Evolutionary conservation across 768 basidiomycete genomes (phyloP).

Genomic region (Leccinum arenicola): DNA sequence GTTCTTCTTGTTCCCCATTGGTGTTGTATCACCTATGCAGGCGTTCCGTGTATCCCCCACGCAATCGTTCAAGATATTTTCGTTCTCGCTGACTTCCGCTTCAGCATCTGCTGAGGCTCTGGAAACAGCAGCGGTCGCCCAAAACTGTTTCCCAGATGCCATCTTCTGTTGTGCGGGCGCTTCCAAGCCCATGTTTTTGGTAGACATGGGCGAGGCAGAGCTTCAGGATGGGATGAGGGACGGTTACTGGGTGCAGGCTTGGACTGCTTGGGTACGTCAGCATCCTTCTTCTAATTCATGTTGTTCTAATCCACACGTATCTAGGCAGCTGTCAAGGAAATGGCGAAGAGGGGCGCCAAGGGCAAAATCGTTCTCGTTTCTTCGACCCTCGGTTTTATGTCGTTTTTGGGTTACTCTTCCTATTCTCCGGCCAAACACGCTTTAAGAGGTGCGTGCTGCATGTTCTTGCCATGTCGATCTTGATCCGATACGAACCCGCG

Average conservation of each 20-base stretch:
- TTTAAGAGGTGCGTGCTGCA: slow-evolving; percentile 56
- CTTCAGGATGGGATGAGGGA: slow-evolving; percentile 43
- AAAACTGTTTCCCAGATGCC: slow-evolving; percentile 68
- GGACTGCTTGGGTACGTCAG: slow-evolving; percentile 44
- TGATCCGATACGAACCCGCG: background rate
- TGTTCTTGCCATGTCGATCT: background rate
- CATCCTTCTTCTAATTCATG: background rate
- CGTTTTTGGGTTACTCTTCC: slow-evolving; percentile 72
- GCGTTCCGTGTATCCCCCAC: slow-evolving; percentile 47
- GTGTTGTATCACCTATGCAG: slow-evolving; percentile 31
- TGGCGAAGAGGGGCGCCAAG: slow-evolving; percentile 52
- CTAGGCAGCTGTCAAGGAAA: slow-evolving; percentile 66
- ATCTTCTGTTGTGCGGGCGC: slow-evolving; percentile 80
- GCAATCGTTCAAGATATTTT: slow-evolving; percentile 65
- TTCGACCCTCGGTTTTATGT: slow-evolving; percentile 72
- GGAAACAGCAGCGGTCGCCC: slow-evolving; percentile 51
- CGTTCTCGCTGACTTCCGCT: slow-evolving; percentile 58
- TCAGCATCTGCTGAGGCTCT: slow-evolving; percentile 59
- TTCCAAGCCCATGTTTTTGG: slow-evolving; percentile 67
- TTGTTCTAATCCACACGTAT: background rate
- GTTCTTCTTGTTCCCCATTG: background rate
- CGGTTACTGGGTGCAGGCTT: slow-evolving; percentile 40
- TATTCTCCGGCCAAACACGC: slow-evolving; percentile 89
- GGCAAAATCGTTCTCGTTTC: slow-evolving; percentile 77
- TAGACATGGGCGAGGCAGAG: slow-evolving; percentile 63